Conservation (phyloP, 208 protist species). For the Borovskyia barvae region DNA sequence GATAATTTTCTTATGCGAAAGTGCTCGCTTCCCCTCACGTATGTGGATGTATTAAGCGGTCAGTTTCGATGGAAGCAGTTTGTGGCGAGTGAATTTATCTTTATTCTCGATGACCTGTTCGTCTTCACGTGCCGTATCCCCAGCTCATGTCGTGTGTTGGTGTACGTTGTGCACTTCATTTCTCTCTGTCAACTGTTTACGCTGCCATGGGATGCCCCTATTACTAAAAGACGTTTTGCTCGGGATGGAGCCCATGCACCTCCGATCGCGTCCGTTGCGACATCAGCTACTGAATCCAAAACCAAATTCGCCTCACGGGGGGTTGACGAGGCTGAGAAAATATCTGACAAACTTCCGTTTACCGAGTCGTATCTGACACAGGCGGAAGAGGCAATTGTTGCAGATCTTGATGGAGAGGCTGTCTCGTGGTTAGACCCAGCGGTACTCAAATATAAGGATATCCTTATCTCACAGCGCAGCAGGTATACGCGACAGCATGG, state of each 20-base stretch:
- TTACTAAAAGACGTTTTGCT: conserved; percentile 2
- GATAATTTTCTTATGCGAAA: conserved; percentile 76
- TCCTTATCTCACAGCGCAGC: conserved; percentile 21
- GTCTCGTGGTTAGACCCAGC: conserved; percentile 50
- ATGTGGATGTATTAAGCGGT: conserved; percentile 23
- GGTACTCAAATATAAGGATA: conserved; percentile 51
- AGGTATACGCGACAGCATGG: conserved; percentile 19
- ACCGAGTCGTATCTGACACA: conserved; percentile 21
- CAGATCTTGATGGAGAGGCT: conserved; percentile 46
- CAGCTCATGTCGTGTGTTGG: conserved; percentile 50
- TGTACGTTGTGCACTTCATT: conserved; percentile 55
- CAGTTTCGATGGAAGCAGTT: conserved; percentile 19
- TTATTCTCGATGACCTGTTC: conserved; percentile 82
- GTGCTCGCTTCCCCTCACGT: conserved; percentile 63
- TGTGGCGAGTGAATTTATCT: conserved; percentile 42
- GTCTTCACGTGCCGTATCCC: conserved; percentile 81
- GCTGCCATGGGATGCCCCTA: conserved; percentile 68
- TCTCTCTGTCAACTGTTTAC: conserved; percentile 57
- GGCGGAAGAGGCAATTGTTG: conserved; percentile 34
- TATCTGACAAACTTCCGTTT: neutral
- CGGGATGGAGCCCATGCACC: too few species aligned
- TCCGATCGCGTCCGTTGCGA: too few species aligned
- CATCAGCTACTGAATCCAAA: neutral
- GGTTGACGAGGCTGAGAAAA: neutral
- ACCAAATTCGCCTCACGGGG: neutral